A percentile compares a stretch with the other conserved stretches of the same genome.
phyloP scores from a whole-genome alignment of 2,329 filamentous ascomycete species.

The Fusarium sororula region DNA sequence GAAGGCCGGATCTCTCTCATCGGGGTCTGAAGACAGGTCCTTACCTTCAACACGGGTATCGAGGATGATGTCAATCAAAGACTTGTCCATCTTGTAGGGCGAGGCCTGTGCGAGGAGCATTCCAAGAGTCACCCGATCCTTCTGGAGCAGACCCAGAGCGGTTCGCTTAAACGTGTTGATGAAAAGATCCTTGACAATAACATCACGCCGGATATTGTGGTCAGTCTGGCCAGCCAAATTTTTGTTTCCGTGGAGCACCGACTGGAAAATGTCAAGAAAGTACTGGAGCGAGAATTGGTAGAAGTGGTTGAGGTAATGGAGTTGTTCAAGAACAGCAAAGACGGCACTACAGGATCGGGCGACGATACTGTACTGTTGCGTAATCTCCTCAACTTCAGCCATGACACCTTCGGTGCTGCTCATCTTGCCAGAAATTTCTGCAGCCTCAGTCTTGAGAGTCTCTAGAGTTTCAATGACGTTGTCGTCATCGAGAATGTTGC shows the following conservation, averaged over 20 bases:
- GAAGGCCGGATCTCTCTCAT: slow-evolving; percentile 74
- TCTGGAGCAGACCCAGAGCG: slow-evolving; percentile 90
- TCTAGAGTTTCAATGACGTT: slow-evolving; percentile 98
- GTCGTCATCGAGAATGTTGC: slow-evolving; percentile 98
- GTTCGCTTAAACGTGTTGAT: slow-evolving; percentile 92
- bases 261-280: slow-evolving; percentile 97
- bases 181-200: slow-evolving; percentile 92
- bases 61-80: slow-evolving; percentile 84
- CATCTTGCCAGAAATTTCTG: slow-evolving; percentile 96
- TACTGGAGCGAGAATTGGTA: slow-evolving; percentile 99
- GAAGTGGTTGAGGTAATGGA: slow-evolving; percentile 98
- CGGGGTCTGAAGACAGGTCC: slow-evolving; percentile 77
- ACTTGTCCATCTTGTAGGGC: slow-evolving; percentile 95
- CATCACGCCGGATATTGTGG: slow-evolving; percentile 81
- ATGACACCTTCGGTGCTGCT: slow-evolving; percentile 97
- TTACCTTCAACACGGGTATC: slow-evolving; percentile 79
- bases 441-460: slow-evolving; percentile 96
- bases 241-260: slow-evolving; percentile 84
- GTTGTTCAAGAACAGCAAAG: slow-evolving; percentile 94
- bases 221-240: slow-evolving; percentile 75
- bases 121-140: slow-evolving; percentile 91
- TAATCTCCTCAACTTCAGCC: slow-evolving; percentile 96
- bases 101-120: slow-evolving; percentile 95
- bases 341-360: slow-evolving; percentile 96
- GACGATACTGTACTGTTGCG: slow-evolving; percentile 91